A percentile compares a stretch with the other conserved stretches of the same genome.
Evolutionary conservation across 148 eudicot genomes (phyloP).

Genomic region (Rhododendron kiyosumense): DNA sequence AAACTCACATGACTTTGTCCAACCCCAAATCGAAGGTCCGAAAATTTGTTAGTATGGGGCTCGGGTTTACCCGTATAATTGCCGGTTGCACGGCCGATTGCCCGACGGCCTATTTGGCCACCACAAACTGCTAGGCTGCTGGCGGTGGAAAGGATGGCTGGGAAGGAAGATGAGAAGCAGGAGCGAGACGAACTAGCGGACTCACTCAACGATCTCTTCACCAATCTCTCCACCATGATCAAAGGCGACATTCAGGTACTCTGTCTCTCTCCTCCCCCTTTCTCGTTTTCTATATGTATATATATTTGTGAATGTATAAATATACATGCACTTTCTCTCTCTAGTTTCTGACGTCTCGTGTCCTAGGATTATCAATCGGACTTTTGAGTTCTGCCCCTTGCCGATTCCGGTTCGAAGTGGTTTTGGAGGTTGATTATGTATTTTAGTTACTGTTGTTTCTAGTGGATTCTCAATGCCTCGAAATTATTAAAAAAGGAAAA

Average conservation of each 20-base stretch:
- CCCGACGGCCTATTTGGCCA: background rate
- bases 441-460: background rate
- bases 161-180: constrained; percentile 8
- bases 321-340: background rate
- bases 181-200: constrained; percentile 52
- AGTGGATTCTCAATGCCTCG: background rate
- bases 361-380: background rate
- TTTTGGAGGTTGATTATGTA: background rate
- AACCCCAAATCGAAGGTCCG: no score
- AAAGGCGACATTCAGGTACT: constrained; percentile 82
- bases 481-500: background rate
- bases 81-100: background rate
- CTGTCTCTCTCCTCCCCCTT: background rate
- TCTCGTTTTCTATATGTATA: background rate
- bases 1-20: no score
- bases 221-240: constrained; percentile 64
- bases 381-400: background rate
- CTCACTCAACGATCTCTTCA: constrained; percentile 67
- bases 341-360: background rate
- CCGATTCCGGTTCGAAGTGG: background rate
- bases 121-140: background rate
- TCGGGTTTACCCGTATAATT: no score
- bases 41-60: no score
- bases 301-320: background rate
- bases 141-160: background rate